phyloP scores from a whole-genome alignment of 2,329 filamentous ascomycete genomes.

The Arthrobotrys megalospora region DNA sequence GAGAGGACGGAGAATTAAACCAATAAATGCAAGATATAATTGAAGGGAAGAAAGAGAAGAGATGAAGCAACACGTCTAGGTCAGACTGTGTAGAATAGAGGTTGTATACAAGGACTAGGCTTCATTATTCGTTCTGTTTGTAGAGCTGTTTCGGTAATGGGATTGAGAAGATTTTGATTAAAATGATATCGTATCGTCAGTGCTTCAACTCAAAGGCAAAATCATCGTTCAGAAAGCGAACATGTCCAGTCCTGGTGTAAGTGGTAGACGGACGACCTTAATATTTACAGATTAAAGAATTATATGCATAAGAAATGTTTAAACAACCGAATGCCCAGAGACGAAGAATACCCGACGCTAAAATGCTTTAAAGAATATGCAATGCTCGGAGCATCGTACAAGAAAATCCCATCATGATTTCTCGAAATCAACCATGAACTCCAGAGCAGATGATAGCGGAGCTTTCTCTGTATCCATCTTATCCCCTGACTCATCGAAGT shows the following conservation, averaged over 20 bases:
- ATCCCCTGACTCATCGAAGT: background rate
- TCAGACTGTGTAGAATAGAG: too few relatives aligned
- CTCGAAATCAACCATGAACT: constrained; percentile 46
- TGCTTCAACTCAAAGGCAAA: background rate
- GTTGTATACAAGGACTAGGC: too few relatives aligned
- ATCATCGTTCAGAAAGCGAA: background rate
- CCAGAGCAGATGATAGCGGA: constrained; percentile 28
- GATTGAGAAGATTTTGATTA: background rate
- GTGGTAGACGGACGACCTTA: background rate
- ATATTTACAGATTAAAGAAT: constrained; percentile 24
- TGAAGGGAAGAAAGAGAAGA: too few relatives aligned
- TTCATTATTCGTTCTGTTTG: background rate
- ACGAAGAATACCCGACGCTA: constrained; percentile 15
- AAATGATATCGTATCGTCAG: constrained; percentile 1
- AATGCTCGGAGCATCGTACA: background rate
- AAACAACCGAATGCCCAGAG: background rate
- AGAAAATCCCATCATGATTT: constrained; percentile 23
- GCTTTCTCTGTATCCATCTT: constrained; percentile 15
- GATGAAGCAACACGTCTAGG: too few relatives aligned
- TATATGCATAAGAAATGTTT: constrained; percentile 1
- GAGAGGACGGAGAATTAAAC: background rate
- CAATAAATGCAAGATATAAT: too few relatives aligned
- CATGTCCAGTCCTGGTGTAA: background rate
- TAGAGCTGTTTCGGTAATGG: background rate
- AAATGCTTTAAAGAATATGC: constrained; percentile 20